Evolutionary conservation across 2,329 filamentous ascomycete species (phyloP).

Genomic region (Fusarium camptoceras): DNA sequence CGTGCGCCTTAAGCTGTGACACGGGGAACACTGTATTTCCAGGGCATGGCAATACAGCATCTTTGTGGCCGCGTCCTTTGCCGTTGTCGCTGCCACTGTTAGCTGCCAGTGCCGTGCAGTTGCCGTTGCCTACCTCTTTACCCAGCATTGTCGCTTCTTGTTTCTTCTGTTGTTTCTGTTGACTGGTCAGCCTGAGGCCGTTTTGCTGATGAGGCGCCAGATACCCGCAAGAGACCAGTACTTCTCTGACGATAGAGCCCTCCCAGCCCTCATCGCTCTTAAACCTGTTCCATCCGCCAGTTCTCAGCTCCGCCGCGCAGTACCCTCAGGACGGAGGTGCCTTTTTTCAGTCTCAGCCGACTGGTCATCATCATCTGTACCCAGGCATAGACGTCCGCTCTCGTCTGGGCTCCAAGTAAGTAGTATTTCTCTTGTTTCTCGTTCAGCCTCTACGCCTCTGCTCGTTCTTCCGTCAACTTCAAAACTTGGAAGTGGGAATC

Average conservation of each 20-base stretch:
- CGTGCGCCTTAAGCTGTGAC: constrained; percentile 44
- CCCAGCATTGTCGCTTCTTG: constrained; percentile 21
- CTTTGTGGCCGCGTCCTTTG: constrained; percentile 45
- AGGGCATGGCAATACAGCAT: constrained; percentile 49
- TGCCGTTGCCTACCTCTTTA: constrained; percentile 25
- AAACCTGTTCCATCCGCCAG: constrained; percentile 63
- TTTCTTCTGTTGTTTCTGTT: constrained; percentile 28
- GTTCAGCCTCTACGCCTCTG: constrained; percentile 2
- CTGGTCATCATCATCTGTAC: constrained; percentile 58
- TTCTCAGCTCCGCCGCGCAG: constrained; percentile 59
- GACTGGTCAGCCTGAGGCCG: constrained; percentile 34
- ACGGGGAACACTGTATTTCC: constrained; percentile 47
- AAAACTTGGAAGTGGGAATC: constrained; percentile 1
- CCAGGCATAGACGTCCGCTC: constrained; percentile 64
- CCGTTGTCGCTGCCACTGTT: constrained; percentile 41
- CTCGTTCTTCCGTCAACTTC: constrained; percentile 10
- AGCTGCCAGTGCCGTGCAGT: constrained; percentile 40
- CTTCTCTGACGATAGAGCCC: constrained; percentile 66
- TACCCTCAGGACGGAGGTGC: constrained; percentile 63
- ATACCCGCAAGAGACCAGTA: constrained; percentile 66
- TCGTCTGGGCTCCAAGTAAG: constrained; percentile 67
- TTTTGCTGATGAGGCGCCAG: constrained; percentile 54
- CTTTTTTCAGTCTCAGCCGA: constrained; percentile 61
- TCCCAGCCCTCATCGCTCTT: constrained; percentile 63
- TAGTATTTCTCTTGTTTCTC: constrained; percentile 37